Conservation (phyloP, 768 basidiomycete species). For the Kwoniella heveanensis region DNA sequence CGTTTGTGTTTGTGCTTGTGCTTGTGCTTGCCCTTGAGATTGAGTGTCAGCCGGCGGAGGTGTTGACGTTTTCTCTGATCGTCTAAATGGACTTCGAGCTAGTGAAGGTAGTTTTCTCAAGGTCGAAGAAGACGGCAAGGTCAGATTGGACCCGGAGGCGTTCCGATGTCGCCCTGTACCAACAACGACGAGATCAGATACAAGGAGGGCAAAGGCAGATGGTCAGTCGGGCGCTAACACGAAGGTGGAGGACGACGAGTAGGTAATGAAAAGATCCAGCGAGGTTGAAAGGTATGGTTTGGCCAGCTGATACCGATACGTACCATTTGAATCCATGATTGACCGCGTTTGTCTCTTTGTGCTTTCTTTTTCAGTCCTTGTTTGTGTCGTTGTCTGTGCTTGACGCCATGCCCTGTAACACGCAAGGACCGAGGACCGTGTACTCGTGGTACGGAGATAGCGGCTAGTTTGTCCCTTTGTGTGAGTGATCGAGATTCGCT, state of each 20-base stretch:
- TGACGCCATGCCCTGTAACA: not conserved
- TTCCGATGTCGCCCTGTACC: slow-evolving; percentile 27
- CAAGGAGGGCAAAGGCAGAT: not conserved
- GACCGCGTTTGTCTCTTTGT: not conserved
- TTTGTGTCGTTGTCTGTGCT: slow-evolving; percentile 3
- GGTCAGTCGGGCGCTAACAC: not conserved
- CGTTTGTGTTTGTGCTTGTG: too few relatives aligned
- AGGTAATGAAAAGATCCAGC: too few relatives aligned
- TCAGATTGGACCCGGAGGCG: slow-evolving; percentile 18
- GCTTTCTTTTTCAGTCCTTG: not conserved
- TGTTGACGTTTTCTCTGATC: slow-evolving; percentile 27
- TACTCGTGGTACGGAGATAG: too few relatives aligned
- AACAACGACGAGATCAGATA: not conserved
- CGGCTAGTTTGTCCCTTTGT: slow-evolving; percentile 1
- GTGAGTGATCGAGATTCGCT: not conserved
- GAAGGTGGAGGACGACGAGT: slow-evolving; percentile 2
- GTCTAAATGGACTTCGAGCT: slow-evolving; percentile 30
- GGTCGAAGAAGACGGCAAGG: slow-evolving; percentile 29
- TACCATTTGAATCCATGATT: slow-evolving; percentile 31
- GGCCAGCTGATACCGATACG: not conserved
- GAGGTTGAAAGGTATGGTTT: not conserved
- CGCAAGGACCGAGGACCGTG: too few relatives aligned
- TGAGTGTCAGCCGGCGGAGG: slow-evolving; percentile 16
- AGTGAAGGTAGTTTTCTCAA: slow-evolving; percentile 30
- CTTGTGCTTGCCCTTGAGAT: too few relatives aligned